Conservation (phyloP, 176 grass and related monocot species). For the Oryza officinalis region DNA sequence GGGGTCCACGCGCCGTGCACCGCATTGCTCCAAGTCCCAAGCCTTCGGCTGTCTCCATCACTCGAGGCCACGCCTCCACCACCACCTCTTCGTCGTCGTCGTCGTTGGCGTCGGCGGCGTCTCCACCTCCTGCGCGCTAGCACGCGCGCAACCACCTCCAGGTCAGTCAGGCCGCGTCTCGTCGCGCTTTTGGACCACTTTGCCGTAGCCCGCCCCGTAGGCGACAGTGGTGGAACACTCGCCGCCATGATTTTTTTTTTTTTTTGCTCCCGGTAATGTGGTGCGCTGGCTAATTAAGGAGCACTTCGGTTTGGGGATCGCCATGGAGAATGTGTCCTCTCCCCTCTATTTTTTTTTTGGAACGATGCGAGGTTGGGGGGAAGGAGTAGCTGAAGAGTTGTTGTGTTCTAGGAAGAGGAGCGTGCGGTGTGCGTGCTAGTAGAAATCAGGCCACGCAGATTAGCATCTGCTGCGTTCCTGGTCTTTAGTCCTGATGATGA, state of each 20-base stretch:
- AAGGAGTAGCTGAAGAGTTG: not conserved
- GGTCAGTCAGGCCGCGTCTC: not conserved
- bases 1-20: too few relatives aligned
- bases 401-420: not conserved
- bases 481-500: not conserved
- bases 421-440: not conserved
- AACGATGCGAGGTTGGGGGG: not conserved
- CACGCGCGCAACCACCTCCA: not conserved
- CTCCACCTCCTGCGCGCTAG: not conserved
- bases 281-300: not conserved
- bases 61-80: too few relatives aligned
- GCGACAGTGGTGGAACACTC: not conserved
- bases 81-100: too few relatives aligned
- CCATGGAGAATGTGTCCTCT: not conserved
- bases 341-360: rapidly evolving
- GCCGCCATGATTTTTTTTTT: not conserved
- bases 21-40: too few relatives aligned
- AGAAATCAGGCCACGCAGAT: not conserved
- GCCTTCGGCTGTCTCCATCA: too few relatives aligned
- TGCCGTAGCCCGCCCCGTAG: not conserved
- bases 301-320: too few relatives aligned
- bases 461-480: not conserved
- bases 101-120: not conserved
- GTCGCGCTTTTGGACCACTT: too few relatives aligned
- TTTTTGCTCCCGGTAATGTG: not conserved